phyloP scores from a whole-genome alignment of 2,329 filamentous ascomycete genomes.

The Akanthomyces dipterigenus region DNA sequence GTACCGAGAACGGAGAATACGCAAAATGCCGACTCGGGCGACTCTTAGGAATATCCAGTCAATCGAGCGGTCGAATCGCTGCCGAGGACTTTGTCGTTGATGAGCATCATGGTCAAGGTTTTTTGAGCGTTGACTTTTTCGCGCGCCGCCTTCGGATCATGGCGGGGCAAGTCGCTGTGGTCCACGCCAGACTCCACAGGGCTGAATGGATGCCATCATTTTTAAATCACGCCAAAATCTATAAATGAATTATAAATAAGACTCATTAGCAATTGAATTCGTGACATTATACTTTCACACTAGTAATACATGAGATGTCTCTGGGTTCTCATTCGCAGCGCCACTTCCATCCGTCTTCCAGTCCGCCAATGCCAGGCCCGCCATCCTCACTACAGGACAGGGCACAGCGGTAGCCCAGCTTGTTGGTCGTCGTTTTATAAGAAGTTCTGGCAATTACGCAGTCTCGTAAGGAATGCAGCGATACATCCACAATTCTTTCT shows the following conservation, averaged over 20 bases:
- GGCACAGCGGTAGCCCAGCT: background rate
- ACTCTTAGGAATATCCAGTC: background rate
- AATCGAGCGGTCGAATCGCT: background rate
- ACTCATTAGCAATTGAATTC: background rate
- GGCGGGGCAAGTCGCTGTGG: background rate
- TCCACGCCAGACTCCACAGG: background rate
- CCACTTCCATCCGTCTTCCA: constrained; percentile 12
- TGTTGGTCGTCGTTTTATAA: background rate
- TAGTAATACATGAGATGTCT: background rate
- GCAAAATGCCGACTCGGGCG: background rate
- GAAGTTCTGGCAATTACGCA: constrained; percentile 5
- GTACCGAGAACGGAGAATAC: background rate
- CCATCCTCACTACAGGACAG: constrained; percentile 7
- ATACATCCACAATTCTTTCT: background rate
- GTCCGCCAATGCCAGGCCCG: background rate
- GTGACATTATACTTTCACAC: background rate
- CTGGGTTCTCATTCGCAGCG: background rate
- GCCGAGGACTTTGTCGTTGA: background rate
- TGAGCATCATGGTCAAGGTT: background rate
- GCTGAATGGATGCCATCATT: background rate
- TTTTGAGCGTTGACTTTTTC: background rate
- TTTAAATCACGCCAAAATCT: background rate
- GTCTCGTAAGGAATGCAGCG: background rate
- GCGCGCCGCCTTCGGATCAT: constrained; percentile 2
- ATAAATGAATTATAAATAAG: too few relatives aligned